Percentiles rank a stretch among this genome's conserved stretches.
Conservation (phyloP, 2,329 filamentous ascomycete genomes). For the Aaosphaeria pasadenensis region DNA sequence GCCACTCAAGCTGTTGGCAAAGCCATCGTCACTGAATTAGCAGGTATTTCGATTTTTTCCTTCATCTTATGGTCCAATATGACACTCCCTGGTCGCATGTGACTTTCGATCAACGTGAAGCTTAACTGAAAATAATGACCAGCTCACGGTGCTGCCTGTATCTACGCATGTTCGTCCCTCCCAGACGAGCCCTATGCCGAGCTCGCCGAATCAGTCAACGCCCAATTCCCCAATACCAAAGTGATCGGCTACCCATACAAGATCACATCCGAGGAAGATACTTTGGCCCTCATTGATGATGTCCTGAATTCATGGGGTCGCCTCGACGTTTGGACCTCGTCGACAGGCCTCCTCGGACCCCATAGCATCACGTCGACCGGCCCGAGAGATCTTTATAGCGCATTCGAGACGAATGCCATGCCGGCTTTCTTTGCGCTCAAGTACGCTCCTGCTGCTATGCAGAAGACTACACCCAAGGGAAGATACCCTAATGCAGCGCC, state of each 20-base stretch:
- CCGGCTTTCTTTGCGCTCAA: constrained; percentile 65
- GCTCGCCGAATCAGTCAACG: constrained; percentile 43
- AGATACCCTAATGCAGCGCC: constrained; percentile 60
- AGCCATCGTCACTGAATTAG: constrained; percentile 59
- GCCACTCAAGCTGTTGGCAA: constrained; percentile 59
- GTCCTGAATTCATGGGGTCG: constrained; percentile 58
- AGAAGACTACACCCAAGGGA: constrained; percentile 54
- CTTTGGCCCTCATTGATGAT: constrained; percentile 60
- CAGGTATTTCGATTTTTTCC: constrained; percentile 41
- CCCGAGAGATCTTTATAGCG: constrained; percentile 54
- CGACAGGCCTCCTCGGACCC: constrained; percentile 57
- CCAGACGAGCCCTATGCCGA: constrained; percentile 41
- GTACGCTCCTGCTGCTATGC: constrained; percentile 63
- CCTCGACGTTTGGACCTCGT: constrained; percentile 59
- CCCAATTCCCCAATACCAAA: constrained; percentile 53
- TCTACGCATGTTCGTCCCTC: constrained; percentile 56
- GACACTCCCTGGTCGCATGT: background rate
- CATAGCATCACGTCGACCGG: constrained; percentile 54
- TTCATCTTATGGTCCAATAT: background rate
- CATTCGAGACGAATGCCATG: constrained; percentile 60
- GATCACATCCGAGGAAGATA: constrained; percentile 58
- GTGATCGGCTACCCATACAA: constrained; percentile 61
- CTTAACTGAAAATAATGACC: background rate
- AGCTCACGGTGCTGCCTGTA: constrained; percentile 64
- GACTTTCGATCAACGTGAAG: background rate